These are phyloP conservation scores for Myriosclerotinia duriaeana DNA, from an alignment of 2,329 filamentous ascomycete genomes.

Conservation along the genomic window DNA sequence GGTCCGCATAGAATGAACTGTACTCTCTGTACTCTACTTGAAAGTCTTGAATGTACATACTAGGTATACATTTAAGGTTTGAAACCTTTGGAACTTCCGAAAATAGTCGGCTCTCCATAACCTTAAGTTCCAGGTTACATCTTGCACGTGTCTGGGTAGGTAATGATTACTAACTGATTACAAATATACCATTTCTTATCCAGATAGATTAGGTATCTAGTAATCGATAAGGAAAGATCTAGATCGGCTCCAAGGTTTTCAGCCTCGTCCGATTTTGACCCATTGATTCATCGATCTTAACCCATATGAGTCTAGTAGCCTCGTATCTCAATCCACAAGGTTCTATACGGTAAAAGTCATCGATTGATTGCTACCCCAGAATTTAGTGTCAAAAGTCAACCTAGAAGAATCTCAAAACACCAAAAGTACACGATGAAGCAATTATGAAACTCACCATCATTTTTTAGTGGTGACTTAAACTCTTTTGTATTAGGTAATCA, in stretches of 20 bases:
- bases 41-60: too few species aligned
- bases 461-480: background rate
- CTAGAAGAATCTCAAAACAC: conserved; percentile 13
- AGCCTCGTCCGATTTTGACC: background rate
- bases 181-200: too few species aligned
- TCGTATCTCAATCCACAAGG: too few species aligned
- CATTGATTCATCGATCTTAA: background rate
- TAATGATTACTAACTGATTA: too few species aligned
- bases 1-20: too few species aligned
- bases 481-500: background rate
- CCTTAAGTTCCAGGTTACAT: too few species aligned
- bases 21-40: too few species aligned
- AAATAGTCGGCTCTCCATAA: too few species aligned
- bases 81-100: too few species aligned
- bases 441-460: conserved; percentile 6
- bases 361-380: background rate
- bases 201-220: background rate
- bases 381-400: background rate
- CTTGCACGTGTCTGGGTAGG: too few species aligned
- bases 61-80: too few species aligned
- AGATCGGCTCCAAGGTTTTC: background rate
- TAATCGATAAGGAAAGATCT: background rate
- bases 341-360: background rate
- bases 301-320: too few species aligned
- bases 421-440: conserved; percentile 12